A percentile compares a stretch with the other conserved stretches of the same genome.
phyloP scores from a whole-genome alignment of 768 basidiomycete species.

The Boletales sp. region DNA sequence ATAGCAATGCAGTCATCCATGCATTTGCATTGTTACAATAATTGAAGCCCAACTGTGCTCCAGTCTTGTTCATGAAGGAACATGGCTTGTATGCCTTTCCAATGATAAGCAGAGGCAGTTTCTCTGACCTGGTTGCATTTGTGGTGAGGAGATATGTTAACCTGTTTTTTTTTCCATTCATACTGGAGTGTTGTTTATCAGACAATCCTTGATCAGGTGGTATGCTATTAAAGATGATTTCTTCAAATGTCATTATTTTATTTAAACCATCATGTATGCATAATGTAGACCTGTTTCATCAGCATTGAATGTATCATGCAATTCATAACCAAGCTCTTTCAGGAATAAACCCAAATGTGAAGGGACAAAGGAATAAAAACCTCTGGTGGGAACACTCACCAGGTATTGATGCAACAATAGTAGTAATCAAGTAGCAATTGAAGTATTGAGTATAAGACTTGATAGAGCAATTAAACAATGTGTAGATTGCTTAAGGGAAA shows the following conservation, averaged over 20 bases:
- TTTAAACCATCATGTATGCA: conserved; percentile 17
- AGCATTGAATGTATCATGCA: conserved; percentile 33
- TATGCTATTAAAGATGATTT: neutral
- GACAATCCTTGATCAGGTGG: conserved; percentile 3
- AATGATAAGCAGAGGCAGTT: conserved; percentile 5
- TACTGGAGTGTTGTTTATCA: neutral
- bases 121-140: conserved; percentile 2
- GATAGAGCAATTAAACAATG: no score
- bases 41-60: neutral
- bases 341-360: no score
- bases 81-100: conserved; percentile 1
- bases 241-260: no score
- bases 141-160: neutral
- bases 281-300: conserved; percentile 37
- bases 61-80: conserved; percentile 2
- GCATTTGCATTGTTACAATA: conserved; percentile 3
- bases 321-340: no score
- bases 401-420: no score
- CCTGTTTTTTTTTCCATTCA: neutral
- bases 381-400: no score
- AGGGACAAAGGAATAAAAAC: no score
- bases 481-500: no score
- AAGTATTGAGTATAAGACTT: no score
- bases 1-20: conserved; percentile 3
- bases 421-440: no score